phyloP scores from a whole-genome alignment of 139 green algal species.

The Asterochloris sp. region DNA sequence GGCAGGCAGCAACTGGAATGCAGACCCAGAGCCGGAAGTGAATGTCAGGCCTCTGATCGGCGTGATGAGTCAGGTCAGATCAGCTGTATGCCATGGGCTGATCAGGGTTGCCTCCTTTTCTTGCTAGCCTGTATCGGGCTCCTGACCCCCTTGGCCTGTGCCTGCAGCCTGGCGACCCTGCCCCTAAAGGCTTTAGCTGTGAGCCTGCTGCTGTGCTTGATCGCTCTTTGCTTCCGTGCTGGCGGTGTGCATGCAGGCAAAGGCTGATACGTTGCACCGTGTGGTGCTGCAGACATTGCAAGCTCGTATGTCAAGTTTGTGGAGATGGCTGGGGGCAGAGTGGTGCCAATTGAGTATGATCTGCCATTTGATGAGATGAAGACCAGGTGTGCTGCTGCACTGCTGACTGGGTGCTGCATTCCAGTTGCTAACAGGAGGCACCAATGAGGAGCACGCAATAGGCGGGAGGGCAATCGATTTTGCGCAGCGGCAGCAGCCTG shows the following conservation, averaged over 20 bases:
- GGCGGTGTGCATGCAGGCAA: too few species aligned
- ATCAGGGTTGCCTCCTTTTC: not conserved
- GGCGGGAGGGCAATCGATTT: too few species aligned
- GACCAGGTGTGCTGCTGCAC: conserved; percentile 17
- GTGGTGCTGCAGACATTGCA: too few species aligned
- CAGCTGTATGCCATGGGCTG: not conserved
- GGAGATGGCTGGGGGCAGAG: conserved; percentile 63
- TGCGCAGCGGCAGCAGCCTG: too few species aligned
- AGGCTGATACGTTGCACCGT: too few species aligned
- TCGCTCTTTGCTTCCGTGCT: too few species aligned
- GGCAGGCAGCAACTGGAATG: not conserved
- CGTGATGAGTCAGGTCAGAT: conserved; percentile 12
- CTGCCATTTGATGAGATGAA: conserved; percentile 49
- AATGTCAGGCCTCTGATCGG: conserved; percentile 15
- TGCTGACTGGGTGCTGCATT: not conserved
- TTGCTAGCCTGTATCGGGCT: not conserved
- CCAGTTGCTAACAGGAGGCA: not conserved
- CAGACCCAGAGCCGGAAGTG: not conserved
- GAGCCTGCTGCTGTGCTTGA: too few species aligned
- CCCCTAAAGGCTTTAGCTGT: conserved; percentile 56
- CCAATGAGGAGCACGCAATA: too few species aligned
- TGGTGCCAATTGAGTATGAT: conserved; percentile 77
- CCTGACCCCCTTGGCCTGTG: not conserved
- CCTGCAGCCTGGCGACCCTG: conserved; percentile 54
- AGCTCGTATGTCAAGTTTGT: conserved; percentile 78